Conservation (phyloP, 106 monocot genomes). For the Dendrobium catenatum region DNA sequence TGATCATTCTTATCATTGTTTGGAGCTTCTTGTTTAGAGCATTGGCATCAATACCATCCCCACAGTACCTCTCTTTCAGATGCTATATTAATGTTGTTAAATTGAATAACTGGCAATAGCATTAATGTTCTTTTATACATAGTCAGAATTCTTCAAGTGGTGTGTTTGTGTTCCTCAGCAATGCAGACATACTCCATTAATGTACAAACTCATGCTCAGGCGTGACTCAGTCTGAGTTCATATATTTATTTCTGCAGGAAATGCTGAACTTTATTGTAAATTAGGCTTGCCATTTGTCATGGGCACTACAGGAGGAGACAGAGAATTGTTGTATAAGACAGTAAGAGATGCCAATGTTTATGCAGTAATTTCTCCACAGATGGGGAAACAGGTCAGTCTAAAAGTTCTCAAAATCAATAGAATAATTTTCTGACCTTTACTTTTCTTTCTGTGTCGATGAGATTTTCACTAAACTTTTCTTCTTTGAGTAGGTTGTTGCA, state of each 20-base stretch:
- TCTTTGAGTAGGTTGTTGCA: conserved; percentile 70
- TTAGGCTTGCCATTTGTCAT: conserved; percentile 91
- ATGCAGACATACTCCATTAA: neutral
- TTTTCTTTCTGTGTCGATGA: neutral
- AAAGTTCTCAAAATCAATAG: neutral
- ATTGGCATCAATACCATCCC: too few relatives aligned
- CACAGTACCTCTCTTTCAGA: too few relatives aligned
- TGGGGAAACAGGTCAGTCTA: conserved; percentile 75
- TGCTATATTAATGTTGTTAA: too few relatives aligned
- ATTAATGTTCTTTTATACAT: neutral
- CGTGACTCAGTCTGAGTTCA: neutral
- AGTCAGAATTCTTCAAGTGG: neutral
- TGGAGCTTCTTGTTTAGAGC: too few relatives aligned
- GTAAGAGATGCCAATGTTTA: conserved; percentile 72
- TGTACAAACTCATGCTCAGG: neutral
- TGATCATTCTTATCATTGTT: too few relatives aligned
- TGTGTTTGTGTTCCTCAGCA: neutral
- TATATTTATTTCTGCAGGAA: conserved; percentile 28
- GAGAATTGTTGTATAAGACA: conserved; percentile 51
- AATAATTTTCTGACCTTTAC: neutral
- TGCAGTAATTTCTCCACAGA: conserved; percentile 92
- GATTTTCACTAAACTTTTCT: neutral
- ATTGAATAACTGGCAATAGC: too few relatives aligned
- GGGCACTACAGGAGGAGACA: conserved; percentile 89
- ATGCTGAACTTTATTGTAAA: conserved; percentile 84